phyloP scores from a whole-genome alignment of 2,329 filamentous ascomycete genomes.

The Pyricularia grisea region DNA sequence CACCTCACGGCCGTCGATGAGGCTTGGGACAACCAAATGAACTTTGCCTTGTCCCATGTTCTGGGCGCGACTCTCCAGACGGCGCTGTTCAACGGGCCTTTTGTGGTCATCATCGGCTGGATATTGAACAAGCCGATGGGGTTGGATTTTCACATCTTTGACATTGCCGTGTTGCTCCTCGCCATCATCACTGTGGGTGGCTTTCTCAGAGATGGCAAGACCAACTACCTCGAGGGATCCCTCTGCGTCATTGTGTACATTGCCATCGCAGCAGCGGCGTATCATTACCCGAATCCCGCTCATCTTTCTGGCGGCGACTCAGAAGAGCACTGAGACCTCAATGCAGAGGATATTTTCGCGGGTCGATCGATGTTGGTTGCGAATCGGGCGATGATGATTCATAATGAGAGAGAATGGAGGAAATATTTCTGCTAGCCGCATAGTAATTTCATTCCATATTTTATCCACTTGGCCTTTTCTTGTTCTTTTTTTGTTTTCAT shows the following conservation, averaged over 20 bases:
- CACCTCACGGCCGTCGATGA: slow-evolving; percentile 79
- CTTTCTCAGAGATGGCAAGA: slow-evolving; percentile 74
- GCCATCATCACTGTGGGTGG: slow-evolving; percentile 81
- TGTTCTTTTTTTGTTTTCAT: not conserved
- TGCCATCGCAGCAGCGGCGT: slow-evolving; percentile 42
- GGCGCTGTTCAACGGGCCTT: slow-evolving; percentile 75
- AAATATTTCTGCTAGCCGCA: not conserved
- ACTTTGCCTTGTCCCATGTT: slow-evolving; percentile 77
- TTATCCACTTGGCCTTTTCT: not conserved
- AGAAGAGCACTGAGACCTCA: not conserved
- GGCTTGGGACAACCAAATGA: slow-evolving; percentile 76
- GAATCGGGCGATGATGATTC: not conserved
- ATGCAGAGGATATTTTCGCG: not conserved
- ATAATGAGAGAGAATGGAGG: not conserved
- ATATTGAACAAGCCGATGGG: slow-evolving; percentile 61
- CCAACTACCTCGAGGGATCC: slow-evolving; percentile 80
- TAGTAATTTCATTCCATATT: not conserved
- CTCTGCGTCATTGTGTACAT: slow-evolving; percentile 64
- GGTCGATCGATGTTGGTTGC: not conserved
- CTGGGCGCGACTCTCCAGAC: slow-evolving; percentile 85
- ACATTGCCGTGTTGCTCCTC: slow-evolving; percentile 71
- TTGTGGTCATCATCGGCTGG: slow-evolving; percentile 80
- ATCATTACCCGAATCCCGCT: slow-evolving; percentile 12
- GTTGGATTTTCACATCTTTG: slow-evolving; percentile 80
- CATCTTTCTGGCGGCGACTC: not conserved